A percentile compares a stretch with the other conserved stretches of the same genome.
Evolutionary conservation across 2,329 filamentous ascomycete genomes (phyloP).

Genomic region (Sclerotinia sclerotiorum): DNA sequence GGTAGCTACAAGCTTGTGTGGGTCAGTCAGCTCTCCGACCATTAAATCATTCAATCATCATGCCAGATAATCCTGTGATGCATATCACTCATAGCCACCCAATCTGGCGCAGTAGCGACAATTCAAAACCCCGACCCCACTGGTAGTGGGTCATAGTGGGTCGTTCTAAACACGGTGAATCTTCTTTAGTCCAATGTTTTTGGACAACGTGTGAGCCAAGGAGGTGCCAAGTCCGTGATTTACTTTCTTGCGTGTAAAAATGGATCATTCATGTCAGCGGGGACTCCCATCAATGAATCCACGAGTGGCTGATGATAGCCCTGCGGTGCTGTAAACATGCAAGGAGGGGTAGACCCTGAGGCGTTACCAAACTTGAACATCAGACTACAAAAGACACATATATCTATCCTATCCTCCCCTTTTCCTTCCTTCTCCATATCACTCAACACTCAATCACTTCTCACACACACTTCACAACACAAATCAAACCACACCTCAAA

Average conservation of each 20-base stretch:
- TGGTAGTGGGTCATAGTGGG: constrained; percentile 2
- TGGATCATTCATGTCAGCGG: background rate
- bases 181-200: constrained; percentile 12
- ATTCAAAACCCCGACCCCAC: constrained; percentile 10
- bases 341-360: constrained; percentile 19
- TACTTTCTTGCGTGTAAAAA: background rate
- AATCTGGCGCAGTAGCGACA: constrained; percentile 1
- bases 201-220: constrained; percentile 18
- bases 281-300: constrained; percentile 2
- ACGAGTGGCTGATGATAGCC: constrained; percentile 11
- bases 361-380: background rate
- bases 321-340: constrained; percentile 1
- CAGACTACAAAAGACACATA: constrained; percentile 13
- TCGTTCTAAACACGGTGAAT: constrained; percentile 9
- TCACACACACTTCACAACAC: background rate
- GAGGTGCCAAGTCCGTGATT: constrained; percentile 7
- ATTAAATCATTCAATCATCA: constrained; percentile 5
- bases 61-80: background rate
- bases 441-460: background rate
- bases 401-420: background rate
- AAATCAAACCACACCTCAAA: constrained; percentile 43
- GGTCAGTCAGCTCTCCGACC: background rate
- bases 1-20: constrained; percentile 15
- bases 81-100: constrained; percentile 12
- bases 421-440: background rate